Evolutionary conservation across 768 basidiomycete species (phyloP).

Genomic region (Melanogaster broomeanus): DNA sequence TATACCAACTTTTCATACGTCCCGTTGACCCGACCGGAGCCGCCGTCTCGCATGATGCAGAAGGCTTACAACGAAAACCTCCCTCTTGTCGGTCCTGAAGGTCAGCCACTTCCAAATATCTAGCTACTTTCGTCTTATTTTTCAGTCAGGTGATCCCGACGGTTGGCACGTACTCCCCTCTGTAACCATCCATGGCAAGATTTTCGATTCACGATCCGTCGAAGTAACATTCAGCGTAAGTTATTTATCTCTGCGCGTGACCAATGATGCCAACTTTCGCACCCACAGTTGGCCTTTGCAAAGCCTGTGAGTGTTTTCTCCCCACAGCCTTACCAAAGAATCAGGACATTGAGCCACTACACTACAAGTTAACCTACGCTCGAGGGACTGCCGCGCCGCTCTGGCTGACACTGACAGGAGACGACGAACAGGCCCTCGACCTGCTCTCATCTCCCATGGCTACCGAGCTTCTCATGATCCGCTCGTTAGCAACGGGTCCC

Average conservation of each 20-base stretch:
- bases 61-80: constrained; percentile 36
- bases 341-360: background rate
- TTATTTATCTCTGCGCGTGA: background rate
- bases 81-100: constrained; percentile 37
- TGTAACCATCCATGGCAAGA: constrained; percentile 33
- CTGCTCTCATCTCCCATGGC: constrained; percentile 43
- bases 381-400: constrained; percentile 53
- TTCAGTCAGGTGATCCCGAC: constrained; percentile 34
- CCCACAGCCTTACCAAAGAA: background rate
- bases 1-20: constrained; percentile 34
- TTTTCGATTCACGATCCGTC: constrained; percentile 34
- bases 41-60: constrained; percentile 38
- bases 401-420: constrained; percentile 43
- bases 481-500: constrained; percentile 49
- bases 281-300: constrained; percentile 48
- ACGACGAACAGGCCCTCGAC: constrained; percentile 51
- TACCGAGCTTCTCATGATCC: constrained; percentile 43
- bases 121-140: background rate
- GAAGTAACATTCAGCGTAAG: constrained; percentile 36
- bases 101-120: background rate
- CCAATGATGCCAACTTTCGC: background rate
- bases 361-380: constrained; percentile 47
- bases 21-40: constrained; percentile 35
- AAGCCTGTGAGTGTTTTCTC: constrained; percentile 39
- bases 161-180: constrained; percentile 40